Percentiles rank a stretch among this genome's conserved stretches.
phyloP scores from a whole-genome alignment of 2,329 filamentous ascomycete species.

The Alternaria arbusti region DNA sequence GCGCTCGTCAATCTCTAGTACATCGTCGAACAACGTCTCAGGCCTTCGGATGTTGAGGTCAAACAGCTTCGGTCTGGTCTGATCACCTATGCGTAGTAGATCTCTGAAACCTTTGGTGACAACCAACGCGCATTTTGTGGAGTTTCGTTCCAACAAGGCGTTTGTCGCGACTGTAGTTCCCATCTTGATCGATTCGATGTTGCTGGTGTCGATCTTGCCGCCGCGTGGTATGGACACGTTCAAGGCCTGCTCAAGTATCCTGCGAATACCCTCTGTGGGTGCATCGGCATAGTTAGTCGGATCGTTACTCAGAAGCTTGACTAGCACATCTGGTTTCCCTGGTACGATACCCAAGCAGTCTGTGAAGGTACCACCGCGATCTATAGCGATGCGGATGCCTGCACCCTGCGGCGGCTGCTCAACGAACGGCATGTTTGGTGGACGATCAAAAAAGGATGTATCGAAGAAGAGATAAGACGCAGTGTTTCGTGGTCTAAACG shows the following conservation, averaged over 20 bases:
- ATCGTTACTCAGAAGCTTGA: conserved; percentile 40
- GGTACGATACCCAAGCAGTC: conserved; percentile 28
- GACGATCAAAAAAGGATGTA: too few species aligned
- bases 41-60: conserved; percentile 30
- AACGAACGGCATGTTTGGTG: conserved; percentile 13
- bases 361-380: conserved; percentile 41
- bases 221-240: conserved; percentile 23
- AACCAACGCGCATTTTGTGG: conserved; percentile 18
- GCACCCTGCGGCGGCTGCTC: conserved; percentile 5
- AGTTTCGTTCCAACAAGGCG: conserved; percentile 28
- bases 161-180: conserved; percentile 35
- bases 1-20: conserved; percentile 30
- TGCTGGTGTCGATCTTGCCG: conserved; percentile 25
- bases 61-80: conserved; percentile 32
- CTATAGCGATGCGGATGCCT: conserved; percentile 24
- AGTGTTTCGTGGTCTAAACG: too few species aligned
- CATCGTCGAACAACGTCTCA: conserved; percentile 25
- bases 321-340: conserved; percentile 32
- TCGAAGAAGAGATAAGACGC: too few species aligned
- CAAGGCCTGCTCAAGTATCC: conserved; percentile 32
- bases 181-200: conserved; percentile 28
- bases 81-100: conserved; percentile 31
- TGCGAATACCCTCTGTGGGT: conserved; percentile 41
- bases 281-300: conserved; percentile 41
- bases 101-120: conserved; percentile 30